Evolutionary conservation across 2,329 filamentous ascomycete genomes (phyloP), one percentile per base, ranked within the genome.

Genomic region (Claviceps africana): DNA sequence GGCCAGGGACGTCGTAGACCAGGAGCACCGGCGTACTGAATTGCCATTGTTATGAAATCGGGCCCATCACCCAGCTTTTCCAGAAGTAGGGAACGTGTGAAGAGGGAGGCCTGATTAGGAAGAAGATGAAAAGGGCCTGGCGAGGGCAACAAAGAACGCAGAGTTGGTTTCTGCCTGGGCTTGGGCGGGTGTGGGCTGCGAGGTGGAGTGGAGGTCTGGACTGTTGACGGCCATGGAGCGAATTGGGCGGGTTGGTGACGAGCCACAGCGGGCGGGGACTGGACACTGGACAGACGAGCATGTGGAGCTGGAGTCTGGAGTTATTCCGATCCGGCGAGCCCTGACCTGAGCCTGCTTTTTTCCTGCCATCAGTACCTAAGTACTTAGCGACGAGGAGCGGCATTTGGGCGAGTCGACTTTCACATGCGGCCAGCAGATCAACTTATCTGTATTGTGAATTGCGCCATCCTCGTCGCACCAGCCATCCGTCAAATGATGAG

Each of bases 21-120:
- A 50, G 53, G 22, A 48, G 53, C 47, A 49, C 6, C 35, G 56
- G 53, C 69, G 58, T 65, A 73, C 70, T 72, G 70, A 57, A 73
- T 72, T 54, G 71, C 70, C 70, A 73, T 73, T 56, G 58, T 63
- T 62, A 56, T 37, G 53, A 54, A 47, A 52, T 55, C 53, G 48
- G 56, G 25, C 54, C 55, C 56, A 54, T 57, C 57, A 56, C 56
- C 54, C 53, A 55, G 56, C 48, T 22, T 52, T 39, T 52, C 51
- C 13, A 47, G 51, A 47, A 42, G 56, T 44, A 49, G 39, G 50
- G 52, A 21, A 21, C 11, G 22, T 53, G 42, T 48, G 51, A 39
- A 47, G 42, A 39, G 46, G 31, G 28, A 43, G 46, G 37, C 15
- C 28, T 43, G 40, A 53, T 28, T 30, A 42, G 35, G n/a, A 8